phyloP scores from a whole-genome alignment of 1,139 yeast genomes.

The Williopsis jadinii region DNA sequence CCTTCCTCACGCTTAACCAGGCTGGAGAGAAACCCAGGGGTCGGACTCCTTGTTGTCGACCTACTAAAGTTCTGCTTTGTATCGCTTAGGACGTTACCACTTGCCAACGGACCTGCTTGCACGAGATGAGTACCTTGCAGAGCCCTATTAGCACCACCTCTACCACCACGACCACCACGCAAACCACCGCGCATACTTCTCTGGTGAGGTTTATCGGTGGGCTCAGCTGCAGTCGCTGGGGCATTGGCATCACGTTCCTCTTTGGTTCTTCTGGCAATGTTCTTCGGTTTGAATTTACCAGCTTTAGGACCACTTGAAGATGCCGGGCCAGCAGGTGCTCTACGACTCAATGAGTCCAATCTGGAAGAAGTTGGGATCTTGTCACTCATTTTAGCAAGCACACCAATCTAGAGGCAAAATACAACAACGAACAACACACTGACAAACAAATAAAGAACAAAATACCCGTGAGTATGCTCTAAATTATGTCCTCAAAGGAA shows the following conservation, averaged over 20 bases:
- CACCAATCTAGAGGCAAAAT: too few species aligned
- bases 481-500: too few species aligned
- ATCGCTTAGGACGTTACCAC: constrained; percentile 48
- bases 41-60: constrained; percentile 15
- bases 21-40: constrained; percentile 19
- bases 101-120: constrained; percentile 64
- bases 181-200: constrained; percentile 26
- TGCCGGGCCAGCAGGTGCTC: constrained; percentile 20
- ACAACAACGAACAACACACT: too few species aligned
- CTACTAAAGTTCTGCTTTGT: constrained; percentile 25
- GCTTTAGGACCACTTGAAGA: constrained; percentile 28
- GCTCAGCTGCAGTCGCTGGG: constrained; percentile 32
- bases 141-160: constrained; percentile 22
- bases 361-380: constrained; percentile 19
- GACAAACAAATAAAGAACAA: too few species aligned
- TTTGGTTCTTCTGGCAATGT: constrained; percentile 71
- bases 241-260: constrained; percentile 79
- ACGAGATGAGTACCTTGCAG: constrained; percentile 63
- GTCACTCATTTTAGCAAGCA: constrained; percentile 13
- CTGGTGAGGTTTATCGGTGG: constrained; percentile 11
- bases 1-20: constrained; percentile 10
- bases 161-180: constrained; percentile 27
- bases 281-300: constrained; percentile 73
- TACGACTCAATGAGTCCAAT: constrained; percentile 28
- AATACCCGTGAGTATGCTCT: too few species aligned